Percentiles rank a stretch among this genome's conserved stretches.
Conservation (phyloP, 75 land plant genomes). For the Sequoiadendron giganteum region DNA sequence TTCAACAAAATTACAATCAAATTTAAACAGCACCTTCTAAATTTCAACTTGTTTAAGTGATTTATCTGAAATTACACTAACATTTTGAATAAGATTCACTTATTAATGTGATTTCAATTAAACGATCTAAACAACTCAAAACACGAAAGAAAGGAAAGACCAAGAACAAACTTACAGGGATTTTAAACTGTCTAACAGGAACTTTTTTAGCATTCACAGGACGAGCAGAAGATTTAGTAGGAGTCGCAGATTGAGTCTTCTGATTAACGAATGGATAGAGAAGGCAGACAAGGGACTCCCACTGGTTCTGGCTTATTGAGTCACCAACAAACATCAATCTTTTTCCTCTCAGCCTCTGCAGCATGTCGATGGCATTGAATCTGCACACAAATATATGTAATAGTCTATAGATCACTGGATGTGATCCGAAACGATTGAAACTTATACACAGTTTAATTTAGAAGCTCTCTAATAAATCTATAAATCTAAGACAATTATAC, state of each 20-base stretch:
- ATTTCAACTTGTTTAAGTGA: too few species aligned
- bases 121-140: too few species aligned
- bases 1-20: too few species aligned
- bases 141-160: neutral
- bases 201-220: neutral
- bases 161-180: constrained; percentile 21
- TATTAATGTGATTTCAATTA: too few species aligned
- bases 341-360: constrained; percentile 59
- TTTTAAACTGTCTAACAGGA: constrained; percentile 4
- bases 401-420: too few species aligned
- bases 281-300: constrained; percentile 87
- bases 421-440: too few species aligned
- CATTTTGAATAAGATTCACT: too few species aligned
- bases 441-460: too few species aligned
- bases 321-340: constrained; percentile 84
- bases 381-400: constrained; percentile 23
- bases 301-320: constrained; percentile 79
- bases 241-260: constrained; percentile 47
- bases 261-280: constrained; percentile 41
- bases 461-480: too few species aligned
- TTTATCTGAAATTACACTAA: too few species aligned
- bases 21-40: too few species aligned
- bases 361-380: constrained; percentile 65
- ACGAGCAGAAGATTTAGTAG: neutral
- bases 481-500: neutral